Evolutionary conservation across 352 stramenopile genomes (phyloP).

Genomic region (Phytophthora pistaciae): DNA sequence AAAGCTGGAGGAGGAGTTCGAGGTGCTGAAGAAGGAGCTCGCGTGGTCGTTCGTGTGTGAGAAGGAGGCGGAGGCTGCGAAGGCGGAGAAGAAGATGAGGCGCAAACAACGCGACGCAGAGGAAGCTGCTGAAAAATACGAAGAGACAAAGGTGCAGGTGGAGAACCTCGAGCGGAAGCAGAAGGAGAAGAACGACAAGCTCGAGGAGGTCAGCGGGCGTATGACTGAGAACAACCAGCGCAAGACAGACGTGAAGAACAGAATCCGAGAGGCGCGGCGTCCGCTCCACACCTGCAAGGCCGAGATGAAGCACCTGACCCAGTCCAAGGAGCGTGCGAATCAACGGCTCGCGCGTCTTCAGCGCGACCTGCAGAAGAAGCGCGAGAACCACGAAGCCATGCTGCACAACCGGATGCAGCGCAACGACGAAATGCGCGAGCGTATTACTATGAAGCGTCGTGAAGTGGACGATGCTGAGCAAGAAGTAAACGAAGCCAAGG

Average conservation of each 20-base stretch:
- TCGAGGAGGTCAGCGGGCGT: slow-evolving; percentile 59
- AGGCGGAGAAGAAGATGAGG: slow-evolving; percentile 65
- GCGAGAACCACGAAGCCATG: slow-evolving; percentile 61
- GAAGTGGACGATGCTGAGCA: slow-evolving; percentile 51
- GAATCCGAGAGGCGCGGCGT: slow-evolving; percentile 68
- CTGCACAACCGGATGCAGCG: slow-evolving; percentile 65
- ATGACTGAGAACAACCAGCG: slow-evolving; percentile 51
- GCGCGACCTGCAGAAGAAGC: slow-evolving; percentile 63
- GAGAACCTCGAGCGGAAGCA: slow-evolving; percentile 65
- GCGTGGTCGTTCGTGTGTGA: slow-evolving; percentile 86
- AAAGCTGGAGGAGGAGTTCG: slow-evolving; percentile 77
- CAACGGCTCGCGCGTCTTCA: slow-evolving; percentile 61
- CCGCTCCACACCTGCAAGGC: slow-evolving; percentile 75
- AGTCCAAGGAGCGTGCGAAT: slow-evolving; percentile 61
- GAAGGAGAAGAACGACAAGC: slow-evolving; percentile 68
- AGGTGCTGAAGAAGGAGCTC: slow-evolving; percentile 78
- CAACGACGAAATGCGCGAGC: slow-evolving; percentile 66
- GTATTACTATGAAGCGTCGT: slow-evolving; percentile 57
- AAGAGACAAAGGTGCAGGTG: slow-evolving; percentile 57
- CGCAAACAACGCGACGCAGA: slow-evolving; percentile 59
- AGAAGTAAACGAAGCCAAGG: slow-evolving; percentile 52
- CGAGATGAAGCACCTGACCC: slow-evolving; percentile 66
- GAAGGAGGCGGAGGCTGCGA: slow-evolving; percentile 61
- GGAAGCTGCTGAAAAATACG: slow-evolving; percentile 48
- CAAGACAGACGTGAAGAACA: slow-evolving; percentile 64